Conservation (phyloP, 2,329 filamentous ascomycete genomes). For the Ophiosphaerella narmari region DNA sequence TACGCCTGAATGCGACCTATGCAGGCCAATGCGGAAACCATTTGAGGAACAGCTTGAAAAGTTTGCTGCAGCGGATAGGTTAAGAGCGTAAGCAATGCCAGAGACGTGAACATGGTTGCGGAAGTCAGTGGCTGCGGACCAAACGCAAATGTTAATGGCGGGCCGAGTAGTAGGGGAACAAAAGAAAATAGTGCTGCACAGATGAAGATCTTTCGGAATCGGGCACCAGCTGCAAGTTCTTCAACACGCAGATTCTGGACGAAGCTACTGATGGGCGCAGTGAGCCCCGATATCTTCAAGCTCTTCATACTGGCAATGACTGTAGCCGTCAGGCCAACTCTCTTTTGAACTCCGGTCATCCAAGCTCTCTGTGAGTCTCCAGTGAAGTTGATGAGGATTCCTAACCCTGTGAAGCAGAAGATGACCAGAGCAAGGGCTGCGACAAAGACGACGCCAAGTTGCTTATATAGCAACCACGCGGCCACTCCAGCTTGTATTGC, state of each 20-base stretch:
- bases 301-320: conserved; percentile 47
- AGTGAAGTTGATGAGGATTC: conserved; percentile 24
- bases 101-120: conserved; percentile 11
- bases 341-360: conserved; percentile 31
- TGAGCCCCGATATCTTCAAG: conserved; percentile 48
- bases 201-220: conserved; percentile 13
- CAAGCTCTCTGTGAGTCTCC: conserved; percentile 29
- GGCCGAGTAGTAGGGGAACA: conserved; percentile 7
- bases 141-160: conserved; percentile 14
- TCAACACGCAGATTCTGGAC: conserved; percentile 43
- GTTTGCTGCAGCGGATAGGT: conserved; percentile 10
- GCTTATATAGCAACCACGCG: conserved; percentile 21
- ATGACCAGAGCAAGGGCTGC: conserved; percentile 25
- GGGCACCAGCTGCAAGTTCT: conserved; percentile 32
- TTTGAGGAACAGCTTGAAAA: conserved; percentile 12
- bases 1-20: conserved; percentile 15
- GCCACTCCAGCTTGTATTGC: conserved; percentile 12
- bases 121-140: conserved; percentile 2
- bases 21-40: conserved; percentile 16
- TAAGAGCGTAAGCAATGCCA: conserved; percentile 14
- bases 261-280: conserved; percentile 30
- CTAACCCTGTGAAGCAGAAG: conserved; percentile 22
- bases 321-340: conserved; percentile 32
- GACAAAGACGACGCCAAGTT: conserved; percentile 27
- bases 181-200: conserved; percentile 10